Percentiles rank a stretch among this genome's conserved stretches.
These are phyloP conservation scores for Yamadazyma sp. DNA, from an alignment of 805 yeast species.

Conservation along the genomic window DNA sequence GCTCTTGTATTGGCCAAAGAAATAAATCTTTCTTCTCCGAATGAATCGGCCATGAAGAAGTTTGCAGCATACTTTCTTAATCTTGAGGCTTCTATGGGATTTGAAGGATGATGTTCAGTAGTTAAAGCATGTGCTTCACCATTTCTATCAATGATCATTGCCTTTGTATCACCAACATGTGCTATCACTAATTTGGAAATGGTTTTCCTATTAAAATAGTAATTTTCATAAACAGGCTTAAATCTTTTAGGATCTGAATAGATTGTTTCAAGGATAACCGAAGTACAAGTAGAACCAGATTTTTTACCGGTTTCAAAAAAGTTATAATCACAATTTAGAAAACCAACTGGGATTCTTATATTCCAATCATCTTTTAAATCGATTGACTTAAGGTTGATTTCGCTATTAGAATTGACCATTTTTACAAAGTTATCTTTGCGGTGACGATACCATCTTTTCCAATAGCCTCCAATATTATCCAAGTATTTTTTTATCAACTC, in stretches of 20 bases:
- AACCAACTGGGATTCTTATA: constrained; percentile 60
- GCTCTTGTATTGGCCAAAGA: constrained; percentile 88
- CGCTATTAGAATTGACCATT: constrained; percentile 20
- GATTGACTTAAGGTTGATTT: constrained; percentile 13
- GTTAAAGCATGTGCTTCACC: constrained; percentile 83
- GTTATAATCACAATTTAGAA: constrained; percentile 61
- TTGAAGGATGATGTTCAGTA: constrained; percentile 81
- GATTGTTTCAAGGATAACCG: constrained; percentile 54
- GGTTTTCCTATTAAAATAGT: constrained; percentile 65
- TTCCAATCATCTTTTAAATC: constrained; percentile 50
- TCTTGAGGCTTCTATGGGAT: constrained; percentile 72
- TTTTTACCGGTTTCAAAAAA: constrained; percentile 42
- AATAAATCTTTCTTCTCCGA: constrained; percentile 85
- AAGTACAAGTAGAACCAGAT: constrained; percentile 74
- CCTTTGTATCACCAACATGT: constrained; percentile 91
- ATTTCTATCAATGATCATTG: constrained; percentile 74
- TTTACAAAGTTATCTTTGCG: constrained; percentile 28
- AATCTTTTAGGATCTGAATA: constrained; percentile 25
- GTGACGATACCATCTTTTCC: constrained; percentile 71
- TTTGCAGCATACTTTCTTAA: constrained; percentile 59
- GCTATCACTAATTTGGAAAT: constrained; percentile 70
- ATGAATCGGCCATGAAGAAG: constrained; percentile 78
- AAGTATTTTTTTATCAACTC: constrained; percentile 54
- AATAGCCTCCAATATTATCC: constrained; percentile 71
- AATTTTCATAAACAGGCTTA: constrained; percentile 31